These are phyloP conservation scores for Podaxis carcinomalis DNA, from an alignment of 768 basidiomycete genomes.

Conservation along the genomic window DNA sequence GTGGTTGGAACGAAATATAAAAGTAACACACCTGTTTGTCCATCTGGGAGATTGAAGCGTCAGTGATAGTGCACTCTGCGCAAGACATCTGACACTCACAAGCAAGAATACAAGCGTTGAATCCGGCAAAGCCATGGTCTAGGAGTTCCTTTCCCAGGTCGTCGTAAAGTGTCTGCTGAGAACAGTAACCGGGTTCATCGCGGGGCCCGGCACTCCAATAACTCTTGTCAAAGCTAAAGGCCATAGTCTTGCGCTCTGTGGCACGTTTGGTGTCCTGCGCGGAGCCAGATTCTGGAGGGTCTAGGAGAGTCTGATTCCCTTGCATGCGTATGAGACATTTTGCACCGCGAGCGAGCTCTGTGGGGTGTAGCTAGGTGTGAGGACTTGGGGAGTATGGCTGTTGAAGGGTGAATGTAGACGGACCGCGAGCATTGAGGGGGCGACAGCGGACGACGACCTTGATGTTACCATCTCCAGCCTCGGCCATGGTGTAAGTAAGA, in stretches of 20 bases:
- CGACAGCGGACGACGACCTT: conserved; percentile 95
- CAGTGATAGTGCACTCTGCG: neutral
- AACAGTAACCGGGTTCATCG: conserved; percentile 88
- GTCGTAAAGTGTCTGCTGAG: conserved; percentile 91
- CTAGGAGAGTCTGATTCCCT: conserved; percentile 88
- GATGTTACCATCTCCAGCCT: conserved; percentile 83
- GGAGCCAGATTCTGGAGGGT: conserved; percentile 80
- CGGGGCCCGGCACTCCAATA: conserved; percentile 94
- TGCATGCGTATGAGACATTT: conserved; percentile 93
- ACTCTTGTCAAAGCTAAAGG: conserved; percentile 94
- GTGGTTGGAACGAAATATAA: neutral
- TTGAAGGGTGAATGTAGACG: conserved; percentile 22
- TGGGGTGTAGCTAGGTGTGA: neutral
- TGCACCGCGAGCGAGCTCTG: conserved; percentile 91
- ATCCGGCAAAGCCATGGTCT: conserved; percentile 93
- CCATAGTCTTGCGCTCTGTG: conserved; percentile 84
- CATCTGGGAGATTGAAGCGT: conserved; percentile 36
- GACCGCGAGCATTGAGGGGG: conserved; percentile 92
- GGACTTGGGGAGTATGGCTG: neutral
- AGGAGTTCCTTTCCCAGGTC: conserved; percentile 92
- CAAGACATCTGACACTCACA: conserved; percentile 58
- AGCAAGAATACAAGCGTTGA: conserved; percentile 98
- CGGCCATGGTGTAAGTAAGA: conserved; percentile 48
- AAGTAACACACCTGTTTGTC: conserved; percentile 69
- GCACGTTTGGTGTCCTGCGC: conserved; percentile 72